Base-by-base conservation (phyloP, 2,329 filamentous ascomycete genomes). In the Beauveria scarabaeidicola region DNA sequence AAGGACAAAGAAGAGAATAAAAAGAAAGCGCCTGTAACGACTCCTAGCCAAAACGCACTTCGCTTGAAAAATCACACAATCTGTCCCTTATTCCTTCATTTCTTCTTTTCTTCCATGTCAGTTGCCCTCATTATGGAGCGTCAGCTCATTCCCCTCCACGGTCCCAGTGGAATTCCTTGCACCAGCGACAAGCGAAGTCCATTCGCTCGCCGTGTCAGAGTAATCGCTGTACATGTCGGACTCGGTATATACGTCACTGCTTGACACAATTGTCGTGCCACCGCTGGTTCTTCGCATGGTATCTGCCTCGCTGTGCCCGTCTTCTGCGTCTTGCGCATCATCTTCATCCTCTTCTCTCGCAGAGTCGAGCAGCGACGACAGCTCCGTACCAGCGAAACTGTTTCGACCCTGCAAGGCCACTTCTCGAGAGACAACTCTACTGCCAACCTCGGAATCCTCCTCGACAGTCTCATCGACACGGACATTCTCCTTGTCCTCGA, bases 401-500 rank as follows among this genome's bases (percentile, higher is more conserved):
- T 66, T 58, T 19, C 62, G 59, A 32, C 67, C 67, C 15, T 60
- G 21, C 47, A 61, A 19, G 36, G 52, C 44, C 32, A 56, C 15
- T 13, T 61, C 60, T 9, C 52, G 55, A 3, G 55, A 47, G 17
- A 53, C 56, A 65, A 66, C 23, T 63, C 59, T 23, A 58, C 59
- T 36, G 54, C 61, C 10, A 63, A 63, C 46, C 51, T 75, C 71
- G 17, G 73, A 72, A 3, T 71, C 69, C 64, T 87, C 84, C 62
- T 89, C 86, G 46, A 85, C 81, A 52, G 80, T 81, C 68, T 89
- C 86, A n/a, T 78, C 78, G 43, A 88, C 75, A 5, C 74, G 73
- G 41, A 86, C 75, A 64, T 88, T 87, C 68, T 88, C 86, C 70
- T 87, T 87, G 61, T 82, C 77, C 19, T 83, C 72, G 25, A 81